phyloP scores from a whole-genome alignment of 2,329 filamentous ascomycete genomes.

The Alternaria metachromatica region DNA sequence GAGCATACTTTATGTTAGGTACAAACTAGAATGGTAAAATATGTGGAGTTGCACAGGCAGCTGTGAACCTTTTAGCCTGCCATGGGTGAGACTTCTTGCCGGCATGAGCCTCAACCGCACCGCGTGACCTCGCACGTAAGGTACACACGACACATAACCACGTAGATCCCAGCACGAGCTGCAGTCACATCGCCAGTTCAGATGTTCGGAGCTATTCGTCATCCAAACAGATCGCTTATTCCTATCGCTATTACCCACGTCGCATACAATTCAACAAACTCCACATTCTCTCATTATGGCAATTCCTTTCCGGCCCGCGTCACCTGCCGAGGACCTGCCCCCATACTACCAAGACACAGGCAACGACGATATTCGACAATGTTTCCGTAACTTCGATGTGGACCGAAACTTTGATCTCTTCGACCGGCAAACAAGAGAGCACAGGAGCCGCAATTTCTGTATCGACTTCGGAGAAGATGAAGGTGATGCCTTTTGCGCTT shows the following conservation, averaged over 20 bases:
- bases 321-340: conserved; percentile 39
- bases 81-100: conserved; percentile 35
- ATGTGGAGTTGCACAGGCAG: conserved; percentile 9
- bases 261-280: neutral
- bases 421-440: conserved; percentile 50
- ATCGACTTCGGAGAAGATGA: conserved; percentile 68
- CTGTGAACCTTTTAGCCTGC: neutral
- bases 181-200: conserved; percentile 17
- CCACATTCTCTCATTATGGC: conserved; percentile 27
- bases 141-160: conserved; percentile 21
- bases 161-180: conserved; percentile 35
- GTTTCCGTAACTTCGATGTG: conserved; percentile 64
- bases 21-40: neutral
- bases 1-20: neutral
- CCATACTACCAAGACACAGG: conserved; percentile 44
- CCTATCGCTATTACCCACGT: conserved; percentile 2
- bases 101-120: conserved; percentile 11
- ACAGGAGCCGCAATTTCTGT: conserved; percentile 64
- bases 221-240: conserved; percentile 1
- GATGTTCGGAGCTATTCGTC: conserved; percentile 6
- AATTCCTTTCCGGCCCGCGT: conserved; percentile 34
- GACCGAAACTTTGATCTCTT: conserved; percentile 55
- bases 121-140: conserved; percentile 38
- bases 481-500: conserved; percentile 61
- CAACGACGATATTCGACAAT: conserved; percentile 42